These are phyloP conservation scores for Pleurotus platypus DNA, from an alignment of 768 basidiomycete species.

Conservation along the genomic window DNA sequence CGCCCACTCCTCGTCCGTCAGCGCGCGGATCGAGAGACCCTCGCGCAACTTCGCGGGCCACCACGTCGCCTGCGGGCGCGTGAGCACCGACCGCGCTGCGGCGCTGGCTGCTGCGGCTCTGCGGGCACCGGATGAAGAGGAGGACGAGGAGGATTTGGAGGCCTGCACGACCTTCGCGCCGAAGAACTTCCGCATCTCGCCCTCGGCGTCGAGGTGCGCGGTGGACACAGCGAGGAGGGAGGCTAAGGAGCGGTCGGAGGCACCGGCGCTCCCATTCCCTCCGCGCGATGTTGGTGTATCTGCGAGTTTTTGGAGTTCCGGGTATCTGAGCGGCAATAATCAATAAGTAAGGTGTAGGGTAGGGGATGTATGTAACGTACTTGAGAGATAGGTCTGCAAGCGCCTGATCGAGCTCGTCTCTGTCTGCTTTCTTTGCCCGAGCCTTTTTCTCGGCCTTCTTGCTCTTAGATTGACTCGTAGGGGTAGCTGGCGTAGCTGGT, in stretches of 20 bases:
- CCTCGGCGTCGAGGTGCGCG: slow-evolving; percentile 80
- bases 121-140: not conserved
- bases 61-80: slow-evolving; percentile 75
- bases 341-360: not conserved
- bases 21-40: slow-evolving; percentile 62
- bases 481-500: slow-evolving; percentile 14
- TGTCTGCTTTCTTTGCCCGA: slow-evolving; percentile 58
- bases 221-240: slow-evolving; percentile 76
- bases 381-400: slow-evolving; percentile 81
- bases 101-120: slow-evolving; percentile 7
- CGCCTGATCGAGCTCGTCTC: slow-evolving; percentile 81
- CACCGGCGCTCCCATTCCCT: slow-evolving; percentile 12
- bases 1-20: slow-evolving; percentile 52
- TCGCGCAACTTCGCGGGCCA: slow-evolving; percentile 66
- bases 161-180: slow-evolving; percentile 85
- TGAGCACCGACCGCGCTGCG: slow-evolving; percentile 63
- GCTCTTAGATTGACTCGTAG: slow-evolving; percentile 20
- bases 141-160: slow-evolving; percentile 32
- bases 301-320: slow-evolving; percentile 41
- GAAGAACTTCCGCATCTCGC: slow-evolving; percentile 92
- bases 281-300: slow-evolving; percentile 17
- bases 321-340: slow-evolving; percentile 35
- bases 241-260: slow-evolving; percentile 31
- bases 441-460: slow-evolving; percentile 63
- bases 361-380: slow-evolving; percentile 32